phyloP scores from a whole-genome alignment of 2,329 filamentous ascomycete genomes.

The Nakataea oryzae region DNA sequence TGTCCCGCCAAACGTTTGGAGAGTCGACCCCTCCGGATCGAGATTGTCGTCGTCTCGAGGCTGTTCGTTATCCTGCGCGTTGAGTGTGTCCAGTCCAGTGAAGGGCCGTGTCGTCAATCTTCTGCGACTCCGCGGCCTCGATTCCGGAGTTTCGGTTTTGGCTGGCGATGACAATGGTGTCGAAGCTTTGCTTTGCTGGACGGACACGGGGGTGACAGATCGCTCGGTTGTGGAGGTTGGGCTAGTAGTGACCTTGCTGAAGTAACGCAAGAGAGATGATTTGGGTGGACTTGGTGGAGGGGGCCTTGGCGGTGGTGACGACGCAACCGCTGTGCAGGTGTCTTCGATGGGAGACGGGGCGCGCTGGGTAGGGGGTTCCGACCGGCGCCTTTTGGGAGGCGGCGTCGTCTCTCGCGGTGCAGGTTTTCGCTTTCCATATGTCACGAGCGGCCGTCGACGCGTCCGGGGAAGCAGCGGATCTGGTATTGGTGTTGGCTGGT shows the following conservation, averaged over 20 bases:
- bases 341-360: not conserved
- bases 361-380: not conserved
- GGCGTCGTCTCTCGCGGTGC: not conserved
- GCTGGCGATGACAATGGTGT: not conserved
- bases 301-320: not conserved
- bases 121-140: conserved; percentile 15
- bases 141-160: not conserved
- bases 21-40: too few species aligned
- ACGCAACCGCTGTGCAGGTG: not conserved
- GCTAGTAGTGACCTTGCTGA: conserved; percentile 10
- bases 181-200: not conserved
- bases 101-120: conserved; percentile 20
- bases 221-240: not conserved
- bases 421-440: conserved; percentile 1
- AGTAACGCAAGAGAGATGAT: conserved; percentile 15
- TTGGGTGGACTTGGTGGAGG: conserved; percentile 1
- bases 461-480: not conserved
- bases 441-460: not conserved
- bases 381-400: not conserved
- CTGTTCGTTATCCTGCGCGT: not conserved
- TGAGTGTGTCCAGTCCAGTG: not conserved
- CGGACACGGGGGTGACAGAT: not conserved
- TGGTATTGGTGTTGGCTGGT: not conserved
- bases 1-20: not conserved
- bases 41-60: not conserved